These are phyloP conservation scores for Mycena indigotica DNA, from an alignment of 768 basidiomycete species.

Conservation along the genomic window DNA sequence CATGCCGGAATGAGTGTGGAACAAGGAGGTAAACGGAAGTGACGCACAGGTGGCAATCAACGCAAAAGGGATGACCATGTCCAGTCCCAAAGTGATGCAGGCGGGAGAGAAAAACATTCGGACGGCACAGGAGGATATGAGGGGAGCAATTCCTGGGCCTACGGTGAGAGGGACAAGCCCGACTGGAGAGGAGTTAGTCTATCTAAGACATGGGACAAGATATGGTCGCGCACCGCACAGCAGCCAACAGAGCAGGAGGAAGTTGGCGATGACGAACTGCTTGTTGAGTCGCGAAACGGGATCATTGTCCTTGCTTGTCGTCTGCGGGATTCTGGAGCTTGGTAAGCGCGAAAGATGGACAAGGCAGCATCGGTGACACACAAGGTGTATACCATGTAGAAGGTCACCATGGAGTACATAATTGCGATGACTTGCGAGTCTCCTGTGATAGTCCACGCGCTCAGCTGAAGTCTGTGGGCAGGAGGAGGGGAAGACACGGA, in stretches of 20 bases:
- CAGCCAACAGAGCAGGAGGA: slow-evolving; percentile 15
- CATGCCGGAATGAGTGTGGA: neutral
- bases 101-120: slow-evolving; percentile 2
- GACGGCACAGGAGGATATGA: slow-evolving; percentile 1
- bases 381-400: slow-evolving; percentile 19
- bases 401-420: slow-evolving; percentile 11
- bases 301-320: slow-evolving; percentile 9
- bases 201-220: neutral
- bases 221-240: slow-evolving; percentile 12
- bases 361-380: neutral
- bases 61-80: slow-evolving; percentile 11
- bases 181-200: neutral
- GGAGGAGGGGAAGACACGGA: neutral
- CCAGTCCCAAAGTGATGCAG: slow-evolving; percentile 15
- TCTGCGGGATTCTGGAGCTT: slow-evolving; percentile 10
- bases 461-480: neutral
- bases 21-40: neutral
- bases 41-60: slow-evolving; percentile 17
- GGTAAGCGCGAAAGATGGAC: neutral
- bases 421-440: slow-evolving; percentile 21
- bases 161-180: slow-evolving; percentile 16
- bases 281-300: slow-evolving; percentile 18
- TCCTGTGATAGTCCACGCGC: neutral
- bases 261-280: slow-evolving; percentile 20
- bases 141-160: neutral